Conservation (phyloP, 371 early-diverging fungal genomes). For the Syncephalastrum sp. region DNA sequence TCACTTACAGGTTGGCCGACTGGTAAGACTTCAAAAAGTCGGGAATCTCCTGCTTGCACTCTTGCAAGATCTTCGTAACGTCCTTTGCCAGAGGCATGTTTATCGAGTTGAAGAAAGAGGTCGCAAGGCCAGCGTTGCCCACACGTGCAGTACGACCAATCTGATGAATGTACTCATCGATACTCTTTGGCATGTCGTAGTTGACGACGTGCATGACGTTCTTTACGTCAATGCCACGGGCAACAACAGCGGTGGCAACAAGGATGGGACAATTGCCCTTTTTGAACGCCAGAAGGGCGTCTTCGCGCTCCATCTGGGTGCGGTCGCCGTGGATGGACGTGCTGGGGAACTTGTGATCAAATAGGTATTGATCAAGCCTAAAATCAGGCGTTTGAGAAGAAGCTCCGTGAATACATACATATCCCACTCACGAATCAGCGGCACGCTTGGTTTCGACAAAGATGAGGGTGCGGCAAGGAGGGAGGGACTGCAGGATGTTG, state of each 20-base stretch:
- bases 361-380: conserved; percentile 71
- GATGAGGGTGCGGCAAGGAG: conserved; percentile 70
- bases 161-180: conserved; percentile 86
- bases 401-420: conserved; percentile 39
- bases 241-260: conserved; percentile 92
- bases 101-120: conserved; percentile 69
- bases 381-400: not conserved
- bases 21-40: conserved; percentile 58
- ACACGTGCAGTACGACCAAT: conserved; percentile 79
- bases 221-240: conserved; percentile 89
- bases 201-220: conserved; percentile 85
- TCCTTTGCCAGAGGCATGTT: conserved; percentile 54
- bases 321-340: conserved; percentile 78
- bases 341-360: conserved; percentile 62
- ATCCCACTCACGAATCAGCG: conserved; percentile 70
- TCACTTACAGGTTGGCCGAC: no score
- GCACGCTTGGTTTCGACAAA: conserved; percentile 83
- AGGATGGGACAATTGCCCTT: conserved; percentile 74
- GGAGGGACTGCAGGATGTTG: conserved; percentile 33
- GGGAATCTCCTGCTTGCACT: conserved; percentile 84
- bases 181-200: conserved; percentile 76
- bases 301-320: conserved; percentile 80
- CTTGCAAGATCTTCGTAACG: conserved; percentile 71
- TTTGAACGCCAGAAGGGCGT: conserved; percentile 76
- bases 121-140: conserved; percentile 72